Evolutionary conservation across 331 rosid species (phyloP).

Genomic region (Pyrus hybrid): DNA sequence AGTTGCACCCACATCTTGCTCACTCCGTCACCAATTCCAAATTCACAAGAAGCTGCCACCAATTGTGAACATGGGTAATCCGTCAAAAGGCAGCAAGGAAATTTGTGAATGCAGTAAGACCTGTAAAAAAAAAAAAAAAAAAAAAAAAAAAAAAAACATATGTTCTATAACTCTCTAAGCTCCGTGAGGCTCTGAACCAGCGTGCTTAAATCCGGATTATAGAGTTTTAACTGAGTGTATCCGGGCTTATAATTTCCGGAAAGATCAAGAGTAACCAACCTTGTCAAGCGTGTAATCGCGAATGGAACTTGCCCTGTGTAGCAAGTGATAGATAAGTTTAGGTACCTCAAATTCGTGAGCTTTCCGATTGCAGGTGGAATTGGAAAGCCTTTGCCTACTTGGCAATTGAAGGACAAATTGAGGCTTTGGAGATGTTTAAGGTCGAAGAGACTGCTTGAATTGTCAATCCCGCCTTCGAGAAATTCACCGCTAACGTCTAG

Average conservation of each 20-base stretch:
- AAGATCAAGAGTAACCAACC: not conserved
- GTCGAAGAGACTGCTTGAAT: constrained; percentile 4
- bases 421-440: not conserved
- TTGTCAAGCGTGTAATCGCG: not conserved
- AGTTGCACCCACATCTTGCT: too few relatives aligned
- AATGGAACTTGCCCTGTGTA: not conserved
- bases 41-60: too few relatives aligned
- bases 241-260: not conserved
- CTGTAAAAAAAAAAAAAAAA: too few relatives aligned
- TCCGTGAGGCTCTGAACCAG: constrained; percentile 5
- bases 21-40: too few relatives aligned
- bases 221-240: too few relatives aligned
- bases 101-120: too few relatives aligned
- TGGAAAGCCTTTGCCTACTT: not conserved
- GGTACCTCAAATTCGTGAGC: not conserved
- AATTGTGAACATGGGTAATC: too few relatives aligned
- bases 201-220: not conserved
- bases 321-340: not conserved
- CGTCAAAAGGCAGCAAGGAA: too few relatives aligned
- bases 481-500: constrained; percentile 28
- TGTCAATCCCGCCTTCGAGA: not conserved
- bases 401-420: not conserved
- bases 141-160: too few relatives aligned
- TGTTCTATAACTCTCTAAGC: constrained; percentile 22
- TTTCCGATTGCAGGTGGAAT: not conserved